Percentiles rank a stretch among this genome's conserved stretches.
phyloP scores from a whole-genome alignment of 345 rosid genomes.

The Salix purpurea region DNA sequence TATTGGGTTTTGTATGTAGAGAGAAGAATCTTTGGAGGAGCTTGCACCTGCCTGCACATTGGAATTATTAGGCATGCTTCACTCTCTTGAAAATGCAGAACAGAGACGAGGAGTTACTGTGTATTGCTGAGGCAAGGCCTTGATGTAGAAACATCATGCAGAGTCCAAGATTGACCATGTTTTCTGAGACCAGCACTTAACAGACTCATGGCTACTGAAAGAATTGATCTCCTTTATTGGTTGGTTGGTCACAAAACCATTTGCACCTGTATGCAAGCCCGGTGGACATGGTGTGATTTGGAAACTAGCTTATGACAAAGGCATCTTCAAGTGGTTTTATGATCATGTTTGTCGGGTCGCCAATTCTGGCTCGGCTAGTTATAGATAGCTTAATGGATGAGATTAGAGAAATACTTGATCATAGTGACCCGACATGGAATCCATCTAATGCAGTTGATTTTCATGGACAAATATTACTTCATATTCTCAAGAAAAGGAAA shows the following conservation, averaged over 20 bases:
- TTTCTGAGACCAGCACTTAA: constrained; percentile 70
- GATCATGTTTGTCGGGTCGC: constrained; percentile 59
- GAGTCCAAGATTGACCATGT: constrained; percentile 84
- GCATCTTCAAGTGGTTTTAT: constrained; percentile 76
- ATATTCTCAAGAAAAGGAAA: too few species aligned
- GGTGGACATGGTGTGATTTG: constrained; percentile 98
- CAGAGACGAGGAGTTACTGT: constrained; percentile 78
- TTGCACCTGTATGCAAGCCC: constrained; percentile 79
- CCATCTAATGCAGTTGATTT: constrained; percentile 18
- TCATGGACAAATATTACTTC: too few species aligned
- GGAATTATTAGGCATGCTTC: constrained; percentile 83
- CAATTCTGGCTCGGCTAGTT: constrained; percentile 44
- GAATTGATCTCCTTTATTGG: constrained; percentile 91
- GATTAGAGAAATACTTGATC: constrained; percentile 53
- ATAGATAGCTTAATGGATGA: constrained; percentile 49
- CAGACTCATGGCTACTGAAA: constrained; percentile 75
- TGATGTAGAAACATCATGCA: constrained; percentile 75
- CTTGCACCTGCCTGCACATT: constrained; percentile 98
- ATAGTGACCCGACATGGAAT: constrained; percentile 47
- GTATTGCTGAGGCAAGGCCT: constrained; percentile 91
- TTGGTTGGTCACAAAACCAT: constrained; percentile 29
- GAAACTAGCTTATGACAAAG: constrained; percentile 93
- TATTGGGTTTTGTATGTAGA: constrained; percentile 37
- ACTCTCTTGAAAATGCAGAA: constrained; percentile 73
- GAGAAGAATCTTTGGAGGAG: constrained; percentile 95